phyloP scores from a whole-genome alignment of 192 early-diverging fungal genomes.

The Powellomyces hirtus region DNA sequence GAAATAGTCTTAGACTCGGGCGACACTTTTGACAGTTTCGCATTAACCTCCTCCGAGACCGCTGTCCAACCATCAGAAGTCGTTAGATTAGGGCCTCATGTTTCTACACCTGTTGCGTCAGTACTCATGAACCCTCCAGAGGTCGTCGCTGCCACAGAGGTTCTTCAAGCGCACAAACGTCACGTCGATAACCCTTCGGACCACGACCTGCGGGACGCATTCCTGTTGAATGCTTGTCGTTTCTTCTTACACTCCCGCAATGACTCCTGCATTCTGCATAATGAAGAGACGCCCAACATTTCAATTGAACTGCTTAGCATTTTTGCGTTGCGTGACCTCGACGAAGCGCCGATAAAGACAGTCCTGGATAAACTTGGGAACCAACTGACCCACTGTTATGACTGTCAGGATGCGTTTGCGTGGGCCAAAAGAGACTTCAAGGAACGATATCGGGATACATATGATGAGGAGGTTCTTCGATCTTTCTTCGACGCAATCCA shows the following conservation, averaged over 20 bases:
- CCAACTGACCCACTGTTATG: background rate
- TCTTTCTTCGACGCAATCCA: slow-evolving; percentile 4
- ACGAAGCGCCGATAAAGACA: background rate
- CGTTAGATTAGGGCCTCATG: too few relatives aligned
- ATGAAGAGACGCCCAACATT: background rate
- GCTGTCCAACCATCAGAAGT: too few relatives aligned
- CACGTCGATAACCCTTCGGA: background rate
- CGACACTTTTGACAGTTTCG: too few relatives aligned
- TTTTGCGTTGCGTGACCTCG: slow-evolving; percentile 2
- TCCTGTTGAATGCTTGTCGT: background rate
- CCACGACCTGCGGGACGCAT: background rate
- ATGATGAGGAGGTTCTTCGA: background rate
- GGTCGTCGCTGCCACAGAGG: too few relatives aligned
- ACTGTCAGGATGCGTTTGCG: slow-evolving; percentile 6
- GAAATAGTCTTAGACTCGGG: too few relatives aligned
- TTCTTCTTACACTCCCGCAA: background rate
- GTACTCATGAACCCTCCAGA: too few relatives aligned
- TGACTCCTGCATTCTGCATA: background rate
- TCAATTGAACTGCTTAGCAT: slow-evolving; percentile 3
- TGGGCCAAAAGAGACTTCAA: slow-evolving; percentile 6
- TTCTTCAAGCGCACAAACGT: background rate
- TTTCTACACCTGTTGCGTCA: too few relatives aligned
- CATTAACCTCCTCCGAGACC: too few relatives aligned
- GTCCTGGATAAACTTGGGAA: background rate
- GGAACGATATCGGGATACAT: background rate